Evolutionary conservation across 306 rosid genomes (phyloP).

Genomic region (Trifolium fragiferum): DNA sequence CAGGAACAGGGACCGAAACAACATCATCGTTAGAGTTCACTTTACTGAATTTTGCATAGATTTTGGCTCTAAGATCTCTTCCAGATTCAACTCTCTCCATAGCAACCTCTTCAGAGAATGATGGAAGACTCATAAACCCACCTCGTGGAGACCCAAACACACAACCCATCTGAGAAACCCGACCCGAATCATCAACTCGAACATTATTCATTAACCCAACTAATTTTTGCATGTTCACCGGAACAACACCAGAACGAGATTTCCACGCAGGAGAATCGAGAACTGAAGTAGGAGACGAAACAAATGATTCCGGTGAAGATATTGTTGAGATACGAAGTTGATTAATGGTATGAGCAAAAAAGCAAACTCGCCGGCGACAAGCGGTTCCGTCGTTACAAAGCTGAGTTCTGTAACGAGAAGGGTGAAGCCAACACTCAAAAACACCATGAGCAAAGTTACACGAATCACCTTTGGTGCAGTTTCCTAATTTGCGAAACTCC

Average conservation of each 20-base stretch:
- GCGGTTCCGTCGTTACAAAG: conserved; percentile 77
- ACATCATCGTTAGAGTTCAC: conserved; percentile 53
- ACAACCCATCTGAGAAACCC: conserved; percentile 36
- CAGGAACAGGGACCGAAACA: conserved; percentile 50
- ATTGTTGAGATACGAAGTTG: conserved; percentile 64
- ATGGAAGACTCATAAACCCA: conserved; percentile 36
- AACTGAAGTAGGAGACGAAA: conserved; percentile 71
- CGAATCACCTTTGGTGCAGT: conserved; percentile 68
- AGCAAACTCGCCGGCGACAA: conserved; percentile 82
- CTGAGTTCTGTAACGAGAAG: conserved; percentile 85
- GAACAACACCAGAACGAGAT: conserved; percentile 37
- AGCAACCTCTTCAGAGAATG: conserved; percentile 61
- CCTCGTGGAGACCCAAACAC: conserved; percentile 48
- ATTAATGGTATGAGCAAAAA: conserved; percentile 84
- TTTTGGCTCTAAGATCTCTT: conserved; percentile 64
- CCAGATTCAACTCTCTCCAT: conserved; percentile 95
- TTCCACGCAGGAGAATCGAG: conserved; percentile 64
- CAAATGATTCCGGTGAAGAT: conserved; percentile 41
- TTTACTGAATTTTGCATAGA: conserved; percentile 69
- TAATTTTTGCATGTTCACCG: conserved; percentile 42
- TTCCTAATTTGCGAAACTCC: conserved; percentile 71
- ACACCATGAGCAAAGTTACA: conserved; percentile 94
- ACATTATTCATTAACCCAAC: conserved; percentile 52
- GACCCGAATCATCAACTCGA: conserved; percentile 45
- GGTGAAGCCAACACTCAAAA: conserved; percentile 96